Conservation (phyloP, 805 yeast species). For the Saturnispora ahearnii region DNA sequence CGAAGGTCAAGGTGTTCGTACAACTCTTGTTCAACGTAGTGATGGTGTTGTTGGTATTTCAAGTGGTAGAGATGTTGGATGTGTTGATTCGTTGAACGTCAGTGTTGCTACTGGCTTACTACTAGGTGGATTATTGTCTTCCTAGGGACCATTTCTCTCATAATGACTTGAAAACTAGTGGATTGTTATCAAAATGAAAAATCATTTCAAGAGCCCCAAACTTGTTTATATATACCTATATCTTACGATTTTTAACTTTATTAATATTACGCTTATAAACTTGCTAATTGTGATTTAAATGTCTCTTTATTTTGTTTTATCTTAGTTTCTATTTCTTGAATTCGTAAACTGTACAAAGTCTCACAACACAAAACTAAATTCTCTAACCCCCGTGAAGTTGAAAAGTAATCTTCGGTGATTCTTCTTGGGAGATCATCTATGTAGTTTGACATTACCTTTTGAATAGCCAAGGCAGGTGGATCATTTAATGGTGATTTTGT, state of each 20-base stretch:
- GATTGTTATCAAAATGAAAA: not conserved
- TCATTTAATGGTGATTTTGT: not conserved
- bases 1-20: conserved; percentile 78
- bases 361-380: conserved; percentile 2
- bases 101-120: conserved; percentile 81
- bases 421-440: conserved; percentile 1
- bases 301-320: not conserved
- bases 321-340: conserved; percentile 1
- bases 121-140: conserved; percentile 10
- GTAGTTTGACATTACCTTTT: not conserved
- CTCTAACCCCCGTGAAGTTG: not conserved
- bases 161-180: not conserved
- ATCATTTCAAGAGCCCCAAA: not conserved
- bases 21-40: conserved; percentile 48
- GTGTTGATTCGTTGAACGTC: conserved; percentile 77
- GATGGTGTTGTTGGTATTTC: conserved; percentile 40
- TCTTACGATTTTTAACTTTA: not conserved
- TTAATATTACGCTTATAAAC: not conserved
- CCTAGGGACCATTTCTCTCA: not conserved
- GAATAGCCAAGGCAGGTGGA: not conserved
- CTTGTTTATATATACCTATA: not conserved
- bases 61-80: conserved; percentile 18
- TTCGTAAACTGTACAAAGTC: not conserved
- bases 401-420: not conserved
- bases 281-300: not conserved